Percentiles rank a stretch among this genome's conserved stretches.
phyloP scores from a whole-genome alignment of 1,284 basidiomycete species.

The Pulveroboletus sp. region DNA sequence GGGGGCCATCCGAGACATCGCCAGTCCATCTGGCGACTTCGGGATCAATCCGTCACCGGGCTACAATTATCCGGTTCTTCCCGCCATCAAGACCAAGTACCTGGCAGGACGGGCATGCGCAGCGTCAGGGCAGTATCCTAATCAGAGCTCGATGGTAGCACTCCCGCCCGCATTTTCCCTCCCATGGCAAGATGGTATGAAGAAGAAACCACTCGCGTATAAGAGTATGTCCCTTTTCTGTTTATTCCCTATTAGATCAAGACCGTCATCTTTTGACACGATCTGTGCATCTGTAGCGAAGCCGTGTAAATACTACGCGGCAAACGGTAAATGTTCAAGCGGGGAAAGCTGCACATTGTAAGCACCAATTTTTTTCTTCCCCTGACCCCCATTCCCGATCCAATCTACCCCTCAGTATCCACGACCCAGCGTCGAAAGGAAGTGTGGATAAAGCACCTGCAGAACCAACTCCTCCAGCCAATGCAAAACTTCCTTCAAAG shows the following conservation, averaged over 20 bases:
- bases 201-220: conserved; percentile 23
- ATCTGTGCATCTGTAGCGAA: conserved; percentile 45
- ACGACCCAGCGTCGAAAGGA: conserved; percentile 22
- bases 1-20: background rate
- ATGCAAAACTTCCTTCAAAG: conserved; percentile 22
- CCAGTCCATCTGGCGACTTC: conserved; percentile 6
- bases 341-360: conserved; percentile 68
- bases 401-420: conserved; percentile 31
- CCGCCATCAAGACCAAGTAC: conserved; percentile 14
- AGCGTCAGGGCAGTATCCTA: conserved; percentile 9
- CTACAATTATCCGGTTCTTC: conserved; percentile 11
- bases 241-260: background rate
- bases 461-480: background rate
- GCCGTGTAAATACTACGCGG: conserved; percentile 57
- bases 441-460: background rate
- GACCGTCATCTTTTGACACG: conserved; percentile 31
- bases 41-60: conserved; percentile 12
- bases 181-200: conserved; percentile 17
- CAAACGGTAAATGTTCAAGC: conserved; percentile 50
- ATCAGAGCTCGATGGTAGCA: conserved; percentile 1
- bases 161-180: background rate
- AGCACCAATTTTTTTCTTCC: conserved; percentile 24
- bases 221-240: conserved; percentile 23
- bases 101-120: conserved; percentile 2
- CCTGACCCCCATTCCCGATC: background rate